Percentiles rank a stretch among this genome's conserved stretches.
phyloP scores from a whole-genome alignment of 2,329 filamentous ascomycete genomes.

The Daldinia sp. region DNA sequence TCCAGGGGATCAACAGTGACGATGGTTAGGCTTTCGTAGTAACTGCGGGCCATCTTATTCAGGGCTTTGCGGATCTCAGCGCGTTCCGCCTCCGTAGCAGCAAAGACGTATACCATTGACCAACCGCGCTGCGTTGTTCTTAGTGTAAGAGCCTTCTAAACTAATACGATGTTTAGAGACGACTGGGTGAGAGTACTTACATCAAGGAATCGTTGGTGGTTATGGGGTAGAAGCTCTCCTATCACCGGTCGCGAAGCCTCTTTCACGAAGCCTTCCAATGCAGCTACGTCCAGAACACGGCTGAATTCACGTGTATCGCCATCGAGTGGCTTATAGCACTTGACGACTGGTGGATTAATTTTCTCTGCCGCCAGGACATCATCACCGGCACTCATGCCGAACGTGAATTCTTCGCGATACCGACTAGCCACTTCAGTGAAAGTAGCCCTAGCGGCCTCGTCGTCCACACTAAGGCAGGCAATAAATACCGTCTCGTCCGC shows the following conservation, averaged over 20 bases:
- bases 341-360: slow-evolving; percentile 35
- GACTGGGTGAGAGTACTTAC: slow-evolving; percentile 39
- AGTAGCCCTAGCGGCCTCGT: slow-evolving; percentile 29
- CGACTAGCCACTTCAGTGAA: slow-evolving; percentile 42
- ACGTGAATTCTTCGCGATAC: slow-evolving; percentile 49
- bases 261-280: slow-evolving; percentile 43
- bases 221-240: slow-evolving; percentile 46
- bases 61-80: slow-evolving; percentile 44
- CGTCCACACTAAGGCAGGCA: slow-evolving; percentile 39
- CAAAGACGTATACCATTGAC: slow-evolving; percentile 52
- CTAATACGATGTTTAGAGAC: not conserved
- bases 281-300: slow-evolving; percentile 24
- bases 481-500: slow-evolving; percentile 48
- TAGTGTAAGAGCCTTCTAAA: not conserved
- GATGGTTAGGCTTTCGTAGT: slow-evolving; percentile 49
- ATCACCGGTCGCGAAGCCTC: slow-evolving; percentile 44
- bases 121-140: slow-evolving; percentile 43
- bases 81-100: slow-evolving; percentile 43
- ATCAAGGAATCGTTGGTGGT: slow-evolving; percentile 47
- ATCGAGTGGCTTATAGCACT: slow-evolving; percentile 47
- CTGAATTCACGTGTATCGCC: slow-evolving; percentile 37
- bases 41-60: slow-evolving; percentile 44
- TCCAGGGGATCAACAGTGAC: slow-evolving; percentile 49
- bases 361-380: slow-evolving; percentile 27
- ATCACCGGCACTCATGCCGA: slow-evolving; percentile 41